Percentiles rank a stretch among this genome's conserved stretches.
Evolutionary conservation across 805 yeast species (phyloP).

Genomic region (Starmerella tilneyi): DNA sequence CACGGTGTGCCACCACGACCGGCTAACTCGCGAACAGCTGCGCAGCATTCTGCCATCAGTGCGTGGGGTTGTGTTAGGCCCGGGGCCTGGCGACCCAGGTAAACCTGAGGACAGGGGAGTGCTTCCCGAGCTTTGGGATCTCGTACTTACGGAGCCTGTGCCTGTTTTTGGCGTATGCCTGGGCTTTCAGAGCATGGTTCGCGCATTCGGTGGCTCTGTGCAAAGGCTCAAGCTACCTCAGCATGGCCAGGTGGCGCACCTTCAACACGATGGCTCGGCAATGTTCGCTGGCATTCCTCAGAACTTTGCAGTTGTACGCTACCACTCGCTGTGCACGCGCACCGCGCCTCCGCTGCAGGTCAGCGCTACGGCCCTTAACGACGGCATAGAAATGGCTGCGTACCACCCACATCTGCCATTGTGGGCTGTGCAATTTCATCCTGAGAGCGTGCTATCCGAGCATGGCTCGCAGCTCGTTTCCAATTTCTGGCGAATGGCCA

Average conservation of each 20-base stretch:
- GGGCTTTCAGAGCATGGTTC: slow-evolving; percentile 79
- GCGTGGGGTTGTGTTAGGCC: slow-evolving; percentile 79
- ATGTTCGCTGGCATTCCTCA: slow-evolving; percentile 38
- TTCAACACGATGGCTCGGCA: slow-evolving; percentile 32
- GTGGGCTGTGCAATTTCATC: slow-evolving; percentile 94
- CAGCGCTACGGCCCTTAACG: slow-evolving; percentile 28
- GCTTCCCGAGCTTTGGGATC: slow-evolving; percentile 46
- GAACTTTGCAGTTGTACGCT: slow-evolving; percentile 62
- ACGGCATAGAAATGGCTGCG: slow-evolving; percentile 66
- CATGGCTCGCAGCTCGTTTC: slow-evolving; percentile 48
- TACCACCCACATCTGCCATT: slow-evolving; percentile 52
- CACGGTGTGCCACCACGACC: slow-evolving; percentile 53
- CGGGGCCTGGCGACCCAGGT: slow-evolving; percentile 92
- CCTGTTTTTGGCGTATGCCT: slow-evolving; percentile 88
- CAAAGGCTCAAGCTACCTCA: slow-evolving; percentile 46
- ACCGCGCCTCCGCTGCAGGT: slow-evolving; percentile 16
- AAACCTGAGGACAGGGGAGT: slow-evolving; percentile 59
- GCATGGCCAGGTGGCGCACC: slow-evolving; percentile 74
- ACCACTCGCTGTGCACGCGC: slow-evolving; percentile 67
- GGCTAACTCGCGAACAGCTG: slow-evolving; percentile 35
- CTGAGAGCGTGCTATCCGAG: slow-evolving; percentile 82
- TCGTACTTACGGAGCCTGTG: slow-evolving; percentile 29
- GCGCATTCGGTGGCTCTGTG: slow-evolving; percentile 49
- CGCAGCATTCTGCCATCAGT: slow-evolving; percentile 40
- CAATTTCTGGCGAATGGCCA: slow-evolving; percentile 52